Evolutionary conservation across 2,329 filamentous ascomycete genomes (phyloP), one percentile per base, ranked within the genome.

Genomic region (Penicillium sp.): DNA sequence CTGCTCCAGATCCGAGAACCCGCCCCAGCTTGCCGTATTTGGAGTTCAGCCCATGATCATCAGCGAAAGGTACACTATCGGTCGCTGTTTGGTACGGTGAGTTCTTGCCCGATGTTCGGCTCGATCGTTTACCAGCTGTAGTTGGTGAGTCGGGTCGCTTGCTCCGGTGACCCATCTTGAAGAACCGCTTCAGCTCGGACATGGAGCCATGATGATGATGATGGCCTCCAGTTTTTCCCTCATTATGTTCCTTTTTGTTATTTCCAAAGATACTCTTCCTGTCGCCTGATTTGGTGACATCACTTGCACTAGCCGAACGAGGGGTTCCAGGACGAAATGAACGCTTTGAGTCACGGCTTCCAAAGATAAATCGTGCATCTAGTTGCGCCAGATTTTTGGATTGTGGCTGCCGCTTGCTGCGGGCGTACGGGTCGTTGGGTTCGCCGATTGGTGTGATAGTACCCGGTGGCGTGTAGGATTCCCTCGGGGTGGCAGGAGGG

Each of bases 21-120:
- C 90, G 94, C 52, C 93, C 94, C 59, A 99, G 87, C 69, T 96
- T 97, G 42, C 94, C 94, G 70, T 97, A 99, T 67, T 93, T 96
- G 52, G 89, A 90, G 44, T 88, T 82, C 18, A 97, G 77, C 3
- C 91, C 90, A 68, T 97, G 92, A 62, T 97, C 93, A 64, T 97
- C 93, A 21, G 89, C 90, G 70, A 99, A 99, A 0, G 94, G 94
- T 48, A 95, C 84, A 57, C 69, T 77, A 21, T 72, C 64, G 1
- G 73, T 64, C 9, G 72, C 67, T 58, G 72, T 66, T 64, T 87
- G 86, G 54, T 82, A 78, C 2, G 77, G 74, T 8, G 77, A 78
- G 1, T 77, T 81, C 63, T 77, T 82, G 23, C 41, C 41, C 12
- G 21, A 26, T 5, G 77, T 77, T 7, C 82, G 77, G 34, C 65